phyloP scores from a whole-genome alignment of 768 basidiomycete genomes.

The Mycena albidolilacea region DNA sequence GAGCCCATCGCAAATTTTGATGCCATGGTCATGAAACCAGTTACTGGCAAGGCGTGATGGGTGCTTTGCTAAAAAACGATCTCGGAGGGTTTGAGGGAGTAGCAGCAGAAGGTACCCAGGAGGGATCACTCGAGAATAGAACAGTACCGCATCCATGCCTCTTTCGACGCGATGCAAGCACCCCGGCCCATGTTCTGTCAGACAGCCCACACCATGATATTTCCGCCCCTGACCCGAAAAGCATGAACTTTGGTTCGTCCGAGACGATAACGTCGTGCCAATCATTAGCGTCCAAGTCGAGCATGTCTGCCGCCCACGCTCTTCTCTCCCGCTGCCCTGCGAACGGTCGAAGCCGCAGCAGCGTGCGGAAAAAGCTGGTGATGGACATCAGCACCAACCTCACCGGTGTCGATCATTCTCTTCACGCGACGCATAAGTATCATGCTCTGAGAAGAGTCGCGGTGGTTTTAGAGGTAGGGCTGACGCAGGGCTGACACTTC shows the following conservation, averaged over 20 bases:
- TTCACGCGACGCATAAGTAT: no score
- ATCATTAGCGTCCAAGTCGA: conserved; percentile 14
- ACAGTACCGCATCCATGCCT: conserved; percentile 24
- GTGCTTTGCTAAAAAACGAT: conserved; percentile 26
- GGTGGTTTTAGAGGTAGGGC: no score
- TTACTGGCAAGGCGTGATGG: conserved; percentile 28
- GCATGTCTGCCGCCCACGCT: background rate
- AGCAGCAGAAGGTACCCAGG: conserved; percentile 16
- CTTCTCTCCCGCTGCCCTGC: no score
- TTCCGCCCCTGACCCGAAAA: conserved; percentile 45
- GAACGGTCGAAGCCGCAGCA: no score
- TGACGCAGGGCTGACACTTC: no score
- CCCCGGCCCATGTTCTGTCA: conserved; percentile 15
- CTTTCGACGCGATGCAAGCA: conserved; percentile 24
- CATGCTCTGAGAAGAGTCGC: no score
- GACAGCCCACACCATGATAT: conserved; percentile 43
- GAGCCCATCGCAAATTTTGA: conserved; percentile 41
- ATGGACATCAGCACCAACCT: no score
- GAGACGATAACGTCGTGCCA: conserved; percentile 42
- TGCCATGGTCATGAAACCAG: conserved; percentile 41
- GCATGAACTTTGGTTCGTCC: conserved; percentile 46
- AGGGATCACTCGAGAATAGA: conserved; percentile 14
- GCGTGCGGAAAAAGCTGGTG: no score
- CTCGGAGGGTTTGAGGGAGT: background rate
- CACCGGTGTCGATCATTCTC: no score